Evolutionary conservation across 176 grass and related monocot genomes (phyloP).

Genomic region (Typha latifolia): DNA sequence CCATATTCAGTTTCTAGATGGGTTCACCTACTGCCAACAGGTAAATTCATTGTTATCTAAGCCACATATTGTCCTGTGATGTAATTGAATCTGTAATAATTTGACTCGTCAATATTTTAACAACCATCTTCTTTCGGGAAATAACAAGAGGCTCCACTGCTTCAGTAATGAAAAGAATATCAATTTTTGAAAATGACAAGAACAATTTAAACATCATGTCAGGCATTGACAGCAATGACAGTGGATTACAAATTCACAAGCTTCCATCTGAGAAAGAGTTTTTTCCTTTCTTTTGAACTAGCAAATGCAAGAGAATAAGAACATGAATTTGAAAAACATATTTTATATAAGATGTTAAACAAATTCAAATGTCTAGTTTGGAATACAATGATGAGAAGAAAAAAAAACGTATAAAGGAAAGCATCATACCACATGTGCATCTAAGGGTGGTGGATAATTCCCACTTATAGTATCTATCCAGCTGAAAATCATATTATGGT

Average conservation of each 20-base stretch:
- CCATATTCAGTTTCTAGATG: too few species aligned
- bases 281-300: too few species aligned
- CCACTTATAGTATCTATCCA: constrained; percentile 91
- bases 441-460: constrained; percentile 87
- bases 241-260: not conserved
- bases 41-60: too few species aligned
- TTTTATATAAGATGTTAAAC: too few species aligned
- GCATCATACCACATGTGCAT: constrained; percentile 88
- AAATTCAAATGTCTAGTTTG: not conserved
- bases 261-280: not conserved
- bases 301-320: not conserved
- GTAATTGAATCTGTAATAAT: too few species aligned
- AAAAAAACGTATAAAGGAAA: constrained; percentile 2
- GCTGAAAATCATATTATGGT: constrained; percentile 98
- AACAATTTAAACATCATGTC: not conserved
- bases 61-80: too few species aligned
- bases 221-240: constrained; percentile 2
- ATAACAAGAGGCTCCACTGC: not conserved
- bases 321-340: not conserved
- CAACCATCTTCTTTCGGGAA: too few species aligned
- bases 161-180: not conserved
- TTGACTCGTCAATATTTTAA: too few species aligned
- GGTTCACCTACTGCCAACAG: too few species aligned
- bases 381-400: not conserved
- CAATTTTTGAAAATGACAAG: not conserved